Conservation (phyloP, 345 rosid genomes). For the Lepidium africanum region DNA sequence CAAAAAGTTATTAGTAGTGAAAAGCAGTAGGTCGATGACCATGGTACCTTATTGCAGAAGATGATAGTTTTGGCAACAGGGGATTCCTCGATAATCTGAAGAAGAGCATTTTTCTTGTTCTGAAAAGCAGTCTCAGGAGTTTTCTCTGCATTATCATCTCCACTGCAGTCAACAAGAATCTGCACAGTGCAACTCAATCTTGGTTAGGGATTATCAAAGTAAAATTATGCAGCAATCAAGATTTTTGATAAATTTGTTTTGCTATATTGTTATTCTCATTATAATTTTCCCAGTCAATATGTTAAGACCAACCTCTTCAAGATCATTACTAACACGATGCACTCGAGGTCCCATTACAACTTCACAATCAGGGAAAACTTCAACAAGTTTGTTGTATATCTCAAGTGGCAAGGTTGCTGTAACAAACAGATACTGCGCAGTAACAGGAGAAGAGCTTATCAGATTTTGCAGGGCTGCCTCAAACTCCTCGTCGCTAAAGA, state of each 20-base stretch:
- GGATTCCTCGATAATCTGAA: conserved; percentile 53
- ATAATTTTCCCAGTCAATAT: background rate
- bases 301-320: conserved; percentile 66
- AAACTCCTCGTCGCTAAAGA: conserved; percentile 72
- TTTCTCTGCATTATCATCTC: conserved; percentile 54
- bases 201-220: background rate
- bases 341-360: conserved; percentile 91
- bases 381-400: conserved; percentile 76
- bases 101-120: conserved; percentile 76
- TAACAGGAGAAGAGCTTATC: conserved; percentile 61
- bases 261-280: background rate
- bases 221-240: conserved; percentile 1
- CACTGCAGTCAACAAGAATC: conserved; percentile 92
- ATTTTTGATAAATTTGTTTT: background rate
- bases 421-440: conserved; percentile 78
- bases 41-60: conserved; percentile 78
- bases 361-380: conserved; percentile 76
- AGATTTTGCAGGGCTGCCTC: conserved; percentile 63
- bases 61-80: conserved; percentile 71
- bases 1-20: background rate
- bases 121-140: conserved; percentile 65
- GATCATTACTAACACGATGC: conserved; percentile 73
- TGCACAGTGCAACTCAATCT: conserved; percentile 26
- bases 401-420: conserved; percentile 87
- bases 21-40: background rate